Percentiles rank a stretch among this genome's conserved stretches.
Conservation (phyloP, 257 asterid species). For the Anisodus acutangulus region DNA sequence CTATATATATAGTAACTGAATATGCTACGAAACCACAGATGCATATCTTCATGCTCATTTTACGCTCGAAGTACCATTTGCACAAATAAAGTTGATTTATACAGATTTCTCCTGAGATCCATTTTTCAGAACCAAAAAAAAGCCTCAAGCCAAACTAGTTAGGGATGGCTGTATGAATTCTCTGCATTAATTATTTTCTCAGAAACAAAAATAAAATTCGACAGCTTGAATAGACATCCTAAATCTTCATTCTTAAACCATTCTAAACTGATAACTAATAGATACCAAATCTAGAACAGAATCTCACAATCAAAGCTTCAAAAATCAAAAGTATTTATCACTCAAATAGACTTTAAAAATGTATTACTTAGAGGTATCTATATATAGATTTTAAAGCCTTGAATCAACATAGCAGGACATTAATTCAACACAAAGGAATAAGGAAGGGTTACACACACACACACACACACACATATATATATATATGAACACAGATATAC, state of each 20-base stretch:
- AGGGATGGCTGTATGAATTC: background rate
- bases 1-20: background rate
- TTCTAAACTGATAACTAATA: background rate
- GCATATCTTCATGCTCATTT: background rate
- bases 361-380: background rate
- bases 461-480: background rate
- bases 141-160: background rate
- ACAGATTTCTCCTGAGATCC: background rate
- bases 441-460: background rate
- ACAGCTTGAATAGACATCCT: background rate
- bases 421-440: too few relatives aligned
- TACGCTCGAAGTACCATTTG: background rate
- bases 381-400: background rate
- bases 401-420: background rate
- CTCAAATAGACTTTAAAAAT: background rate
- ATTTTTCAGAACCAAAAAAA: background rate
- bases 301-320: conserved; percentile 19
- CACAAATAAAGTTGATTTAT: background rate
- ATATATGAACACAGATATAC: background rate
- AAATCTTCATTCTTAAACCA: conserved; percentile 9
- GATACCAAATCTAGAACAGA: background rate
- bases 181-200: background rate
- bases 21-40: background rate
- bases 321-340: background rate
- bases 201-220: background rate